Base-by-base conservation (phyloP, 2,329 filamentous ascomycete genomes). In the Nigrograna mackinnonii region DNA sequence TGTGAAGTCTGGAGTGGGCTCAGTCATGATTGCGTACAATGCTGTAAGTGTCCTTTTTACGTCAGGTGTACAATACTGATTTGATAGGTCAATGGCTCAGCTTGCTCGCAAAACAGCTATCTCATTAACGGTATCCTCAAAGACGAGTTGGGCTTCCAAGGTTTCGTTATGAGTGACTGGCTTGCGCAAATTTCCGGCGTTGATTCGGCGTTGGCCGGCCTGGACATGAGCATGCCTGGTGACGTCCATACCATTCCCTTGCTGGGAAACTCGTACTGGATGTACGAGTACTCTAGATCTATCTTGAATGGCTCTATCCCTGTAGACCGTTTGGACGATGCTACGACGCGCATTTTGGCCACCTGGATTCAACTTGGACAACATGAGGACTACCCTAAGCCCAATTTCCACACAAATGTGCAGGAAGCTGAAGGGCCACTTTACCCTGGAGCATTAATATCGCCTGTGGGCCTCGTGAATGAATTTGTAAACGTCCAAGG, bases 101-200 rank as follows among this genome's bases (percentile, higher is more conserved):
- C 83, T 2, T 89, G 86, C 58, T 60, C 77, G 55, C 81, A 86
- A 42, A 91, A 95, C 66, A 86, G 85, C 52, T 89, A 92, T 61
- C 71, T 94, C 2, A 78, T 95, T 49, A 95, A 94, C 57, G 85
- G 85, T 0, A 77, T 95, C n/a, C 70, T 95, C 35, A 95, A 95
- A 60, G 88, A 92, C 45, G 89, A 95, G 63, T 76, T 94, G 4
- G 89, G 89, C 6, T 95, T 95, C 59, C 87, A 94, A 64, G 90
- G 89, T 0, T 91, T 90, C 42, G 83, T 92, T n/a, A 88, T 94
- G 78, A 86, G 84, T 1, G 91, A 96, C 64, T 95, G 91, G 91
- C 75, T 94, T 2, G 88, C 88, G 1, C 90, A 95, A 61, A 83
- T 89, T 48, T 86, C 86, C 6, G 91, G 91, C 5, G 89, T 96